Evolutionary conservation across 1,284 basidiomycete species (phyloP), one percentile per base, ranked within the genome.

Genomic region (Coriolopsis trogii): DNA sequence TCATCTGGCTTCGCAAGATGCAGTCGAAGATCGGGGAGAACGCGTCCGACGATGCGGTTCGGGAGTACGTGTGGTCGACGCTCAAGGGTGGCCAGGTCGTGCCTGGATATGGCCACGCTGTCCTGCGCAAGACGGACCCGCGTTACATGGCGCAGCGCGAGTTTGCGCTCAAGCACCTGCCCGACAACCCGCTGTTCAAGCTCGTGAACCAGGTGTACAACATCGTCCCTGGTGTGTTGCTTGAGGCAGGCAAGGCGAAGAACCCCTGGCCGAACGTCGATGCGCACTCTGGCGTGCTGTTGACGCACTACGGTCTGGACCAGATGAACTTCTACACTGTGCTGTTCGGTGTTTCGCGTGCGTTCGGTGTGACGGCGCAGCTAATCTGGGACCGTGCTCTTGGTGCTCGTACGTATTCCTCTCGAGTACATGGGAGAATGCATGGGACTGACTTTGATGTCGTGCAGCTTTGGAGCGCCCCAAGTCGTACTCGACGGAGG

Each of bases 261-360:
- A 96, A 90, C 77, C 88, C 89, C 6, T 91, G 89, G 87, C 91
- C 92, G 46, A 97, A 98, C 73, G 95, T 98, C 55, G 95, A 98
- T 72, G 94, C 96, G 52, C 94, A 95, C 77, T 98, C 95, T 29
- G 96, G 96, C 76, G 94, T 89, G 61, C 85, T 98, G 51, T 79
- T 98, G 49, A 93, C 93, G 55, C 80, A 96, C 76, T 96, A 94
- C 68, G 93, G 93, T 51, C 76, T 94, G 55, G 80, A 82, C 63
- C 85, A 95, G 72, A 94, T 95, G 87, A 82, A 92, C 69, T 96
- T 90, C 80, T 96, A 96, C 79, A 97, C 93, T 56, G 95, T 97
- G 56, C 82, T 98, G 58, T 98, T 98, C 73, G 95, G 95, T 81
- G 93, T 98, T 41, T 96, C 94, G 26, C 87, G 93, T 69, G 92